These are phyloP conservation scores for Cephalotrichum gorgonifer DNA, from an alignment of 2,329 filamentous ascomycete species.

Conservation along the genomic window DNA sequence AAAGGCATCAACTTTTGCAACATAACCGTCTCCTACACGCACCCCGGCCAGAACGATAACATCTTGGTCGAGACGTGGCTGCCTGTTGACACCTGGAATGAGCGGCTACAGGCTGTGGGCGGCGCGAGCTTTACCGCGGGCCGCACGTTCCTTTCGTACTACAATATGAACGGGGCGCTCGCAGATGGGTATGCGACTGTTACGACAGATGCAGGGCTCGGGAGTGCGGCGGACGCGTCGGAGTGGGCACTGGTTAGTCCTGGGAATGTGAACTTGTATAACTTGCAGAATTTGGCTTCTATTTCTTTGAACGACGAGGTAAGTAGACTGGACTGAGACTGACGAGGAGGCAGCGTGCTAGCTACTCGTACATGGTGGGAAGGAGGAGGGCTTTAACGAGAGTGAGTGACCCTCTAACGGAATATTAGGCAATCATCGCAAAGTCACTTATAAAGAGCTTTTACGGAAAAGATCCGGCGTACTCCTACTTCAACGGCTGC, in stretches of 20 bases:
- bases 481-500: constrained; percentile 42
- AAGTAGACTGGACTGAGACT: background rate
- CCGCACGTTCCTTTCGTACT: constrained; percentile 7
- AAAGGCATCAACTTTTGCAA: constrained; percentile 14
- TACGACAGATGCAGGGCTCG: constrained; percentile 12
- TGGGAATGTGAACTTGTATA: constrained; percentile 13
- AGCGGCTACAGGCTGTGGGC: constrained; percentile 17
- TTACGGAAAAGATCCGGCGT: constrained; percentile 28
- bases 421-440: constrained; percentile 21
- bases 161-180: constrained; percentile 9
- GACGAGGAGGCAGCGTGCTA: no score
- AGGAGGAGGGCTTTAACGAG: no score
- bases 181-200: constrained; percentile 11
- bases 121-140: constrained; percentile 19
- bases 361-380: no score
- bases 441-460: constrained; percentile 33
- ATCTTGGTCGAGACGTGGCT: constrained; percentile 16
- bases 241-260: constrained; percentile 3
- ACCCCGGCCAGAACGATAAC: constrained; percentile 12
- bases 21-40: constrained; percentile 16
- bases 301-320: constrained; percentile 18
- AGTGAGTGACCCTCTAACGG: background rate
- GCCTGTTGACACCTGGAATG: constrained; percentile 16
- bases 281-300: constrained; percentile 16
- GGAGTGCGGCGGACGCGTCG: background rate